Base-by-base conservation (phyloP, 2,329 filamentous ascomycete species). In the Hirsutella thompsonii region DNA sequence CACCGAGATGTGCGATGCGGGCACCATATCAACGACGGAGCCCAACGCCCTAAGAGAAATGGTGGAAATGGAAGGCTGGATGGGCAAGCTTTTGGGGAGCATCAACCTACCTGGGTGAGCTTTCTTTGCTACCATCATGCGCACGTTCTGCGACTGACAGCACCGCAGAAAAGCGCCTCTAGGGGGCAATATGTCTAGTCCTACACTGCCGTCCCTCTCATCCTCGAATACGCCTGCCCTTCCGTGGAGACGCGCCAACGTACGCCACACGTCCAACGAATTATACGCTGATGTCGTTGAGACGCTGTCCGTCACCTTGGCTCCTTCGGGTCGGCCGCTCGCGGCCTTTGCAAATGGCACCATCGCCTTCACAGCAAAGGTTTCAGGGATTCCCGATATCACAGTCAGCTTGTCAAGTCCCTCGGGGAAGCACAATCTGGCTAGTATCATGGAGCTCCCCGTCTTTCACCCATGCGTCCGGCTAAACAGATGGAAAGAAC, bases 391-490 rank as follows among this genome's bases (percentile, higher is more conserved):
- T 3, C 92, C 92, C 1, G 90, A 98, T 56, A 73, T 98, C n/a
- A 60, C 87, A 16, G 67, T 98, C 9, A 83, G 74, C 13, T 70
- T 98, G 21, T 83, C 81, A 1, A 82, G 85, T 2, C 83, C 87
- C 0, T 85, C 85, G 1, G 84, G 85, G n/a, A 83, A 80, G 48
- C 81, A 84, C 54, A 81, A 81, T 39, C 70, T 95, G 38, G 72
- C 68, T 14, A 77, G 74, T 47, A 74, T 89, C 29, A 77, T 98
- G 58, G 82, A 93, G 48, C 67, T 94, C 2, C 92, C 90, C 1
- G 88, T 95, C 0, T 98, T 98, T 52, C 92, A 98, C 57, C 92
- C 92, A 0, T 96, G 92, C 53, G 92, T 98, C 8, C 74, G 92
- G 16, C 67, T 98, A 3, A 83, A 82, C n/a, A 74, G 80, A 47